These are phyloP conservation scores for Nemophila menziesii DNA, from an alignment of 257 asterid genomes.

Conservation along the genomic window DNA sequence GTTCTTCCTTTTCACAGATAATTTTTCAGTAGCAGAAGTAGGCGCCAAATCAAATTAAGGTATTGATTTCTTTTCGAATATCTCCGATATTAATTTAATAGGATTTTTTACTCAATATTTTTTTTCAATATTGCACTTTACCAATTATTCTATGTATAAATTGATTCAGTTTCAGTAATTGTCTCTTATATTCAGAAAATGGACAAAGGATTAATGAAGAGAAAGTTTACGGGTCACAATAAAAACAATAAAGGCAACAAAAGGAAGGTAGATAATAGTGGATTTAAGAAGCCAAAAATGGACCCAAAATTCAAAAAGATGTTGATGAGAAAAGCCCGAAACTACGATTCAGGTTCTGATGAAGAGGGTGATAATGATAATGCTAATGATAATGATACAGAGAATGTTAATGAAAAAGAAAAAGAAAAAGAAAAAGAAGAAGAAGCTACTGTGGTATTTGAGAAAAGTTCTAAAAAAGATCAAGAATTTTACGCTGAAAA, in stretches of 20 bases:
- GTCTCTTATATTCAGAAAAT: neutral
- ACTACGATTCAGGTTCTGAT: slow-evolving; percentile 67
- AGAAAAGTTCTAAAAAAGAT: slow-evolving; percentile 13
- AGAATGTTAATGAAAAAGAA: slow-evolving; percentile 16
- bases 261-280: neutral
- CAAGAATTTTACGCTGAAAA: neutral
- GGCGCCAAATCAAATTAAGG: too few relatives aligned
- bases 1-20: too few relatives aligned
- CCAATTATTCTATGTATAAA: too few relatives aligned
- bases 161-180: too few relatives aligned
- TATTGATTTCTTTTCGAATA: too few relatives aligned
- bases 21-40: too few relatives aligned
- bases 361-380: slow-evolving; percentile 20
- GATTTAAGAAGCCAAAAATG: slow-evolving; percentile 14
- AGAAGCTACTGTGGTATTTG: slow-evolving; percentile 1
- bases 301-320: slow-evolving; percentile 42
- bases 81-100: too few relatives aligned
- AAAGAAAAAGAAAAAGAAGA: slow-evolving; percentile 7
- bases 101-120: too few relatives aligned
- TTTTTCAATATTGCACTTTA: too few relatives aligned
- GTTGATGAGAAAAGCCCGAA: slow-evolving; percentile 57
- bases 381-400: slow-evolving; percentile 16
- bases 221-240: slow-evolving; percentile 3
- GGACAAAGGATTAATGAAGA: slow-evolving; percentile 1
- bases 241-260: neutral